Percentiles rank a stretch among this genome's conserved stretches.
These are phyloP conservation scores for Fraxinus greggii DNA, from an alignment of 305 asterid species.

Conservation along the genomic window DNA sequence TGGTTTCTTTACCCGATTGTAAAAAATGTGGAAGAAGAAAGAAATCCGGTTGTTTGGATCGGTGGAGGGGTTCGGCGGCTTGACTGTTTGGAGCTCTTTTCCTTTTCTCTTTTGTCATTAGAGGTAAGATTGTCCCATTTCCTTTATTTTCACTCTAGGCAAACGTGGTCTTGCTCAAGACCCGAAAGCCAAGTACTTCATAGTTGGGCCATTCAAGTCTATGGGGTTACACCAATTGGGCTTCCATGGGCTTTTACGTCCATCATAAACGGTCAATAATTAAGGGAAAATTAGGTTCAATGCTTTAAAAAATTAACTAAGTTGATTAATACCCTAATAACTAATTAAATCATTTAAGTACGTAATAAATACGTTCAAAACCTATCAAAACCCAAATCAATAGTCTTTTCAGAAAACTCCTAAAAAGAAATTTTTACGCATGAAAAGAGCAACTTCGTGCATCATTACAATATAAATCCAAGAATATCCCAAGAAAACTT, in stretches of 20 bases:
- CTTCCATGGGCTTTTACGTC: neutral
- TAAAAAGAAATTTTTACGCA: neutral
- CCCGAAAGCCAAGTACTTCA: neutral
- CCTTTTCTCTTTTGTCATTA: too few relatives aligned
- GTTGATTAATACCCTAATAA: too few relatives aligned
- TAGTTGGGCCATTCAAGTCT: neutral
- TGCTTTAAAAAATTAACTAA: neutral
- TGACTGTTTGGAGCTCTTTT: neutral
- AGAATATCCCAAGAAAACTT: neutral
- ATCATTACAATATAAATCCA: too few relatives aligned
- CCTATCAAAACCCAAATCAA: too few relatives aligned
- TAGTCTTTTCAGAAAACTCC: neutral
- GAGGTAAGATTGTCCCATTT: neutral
- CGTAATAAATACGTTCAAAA: too few relatives aligned
- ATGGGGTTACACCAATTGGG: neutral
- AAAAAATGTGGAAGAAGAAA: neutral
- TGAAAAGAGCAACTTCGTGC: neutral
- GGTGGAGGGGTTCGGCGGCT: neutral
- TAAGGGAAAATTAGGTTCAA: neutral
- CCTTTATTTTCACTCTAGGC: too few relatives aligned
- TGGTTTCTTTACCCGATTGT: neutral
- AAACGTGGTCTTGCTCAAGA: neutral
- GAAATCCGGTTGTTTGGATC: neutral
- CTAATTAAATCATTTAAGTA: neutral
- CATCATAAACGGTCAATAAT: too few relatives aligned